Percentiles rank a stretch among this genome's conserved stretches.
Conservation (phyloP, 208 protist genomes). For the Crithidia bombi region DNA sequence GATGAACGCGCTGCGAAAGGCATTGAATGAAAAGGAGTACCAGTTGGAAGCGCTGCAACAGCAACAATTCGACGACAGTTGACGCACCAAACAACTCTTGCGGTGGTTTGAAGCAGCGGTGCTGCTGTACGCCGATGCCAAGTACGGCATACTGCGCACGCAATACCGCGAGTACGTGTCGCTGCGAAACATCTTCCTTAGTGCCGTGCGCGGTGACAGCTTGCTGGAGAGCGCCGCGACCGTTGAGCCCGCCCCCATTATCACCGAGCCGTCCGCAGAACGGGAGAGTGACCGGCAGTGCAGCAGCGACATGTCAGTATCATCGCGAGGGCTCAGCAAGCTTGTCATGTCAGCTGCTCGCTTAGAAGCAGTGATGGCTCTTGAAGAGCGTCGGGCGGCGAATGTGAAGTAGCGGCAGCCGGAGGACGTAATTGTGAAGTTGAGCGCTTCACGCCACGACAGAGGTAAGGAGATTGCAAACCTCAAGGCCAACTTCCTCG, state of each 20-base stretch:
- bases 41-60: slow-evolving; percentile 41
- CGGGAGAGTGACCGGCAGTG: not conserved
- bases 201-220: slow-evolving; percentile 45
- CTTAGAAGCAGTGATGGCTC: slow-evolving; percentile 51
- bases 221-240: not conserved
- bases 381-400: slow-evolving; percentile 58
- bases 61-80: slow-evolving; percentile 40
- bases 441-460: slow-evolving; percentile 46
- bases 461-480: slow-evolving; percentile 60
- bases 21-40: slow-evolving; percentile 26
- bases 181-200: slow-evolving; percentile 48
- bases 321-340: not conserved
- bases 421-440: slow-evolving; percentile 58
- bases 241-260: not conserved
- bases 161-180: slow-evolving; percentile 63
- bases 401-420: slow-evolving; percentile 49
- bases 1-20: slow-evolving; percentile 18
- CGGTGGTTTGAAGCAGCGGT: slow-evolving; percentile 37
- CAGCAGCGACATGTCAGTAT: not conserved
- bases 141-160: slow-evolving; percentile 33
- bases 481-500: slow-evolving; percentile 54
- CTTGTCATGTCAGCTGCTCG: slow-evolving; percentile 59
- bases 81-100: slow-evolving; percentile 44
- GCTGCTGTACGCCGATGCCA: slow-evolving; percentile 39
- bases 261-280: not conserved